Percentiles rank a stretch among this genome's conserved stretches.
Conservation (phyloP, 345 rosid genomes). For the Gossypium stocksii region DNA sequence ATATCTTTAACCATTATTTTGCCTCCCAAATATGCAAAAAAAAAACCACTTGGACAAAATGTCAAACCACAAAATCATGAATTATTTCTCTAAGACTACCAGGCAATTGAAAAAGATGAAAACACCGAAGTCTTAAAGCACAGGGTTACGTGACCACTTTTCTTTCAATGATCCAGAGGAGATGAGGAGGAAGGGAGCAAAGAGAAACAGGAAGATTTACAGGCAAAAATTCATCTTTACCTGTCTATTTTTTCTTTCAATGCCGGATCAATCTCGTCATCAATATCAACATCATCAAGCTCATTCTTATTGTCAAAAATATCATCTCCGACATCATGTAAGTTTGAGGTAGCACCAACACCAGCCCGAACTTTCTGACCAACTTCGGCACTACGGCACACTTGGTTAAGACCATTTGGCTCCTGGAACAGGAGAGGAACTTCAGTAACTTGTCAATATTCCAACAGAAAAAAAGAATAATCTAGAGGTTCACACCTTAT, state of each 20-base stretch:
- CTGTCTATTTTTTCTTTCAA: slow-evolving; percentile 72
- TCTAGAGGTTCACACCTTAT: slow-evolving; percentile 37
- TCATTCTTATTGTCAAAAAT: slow-evolving; percentile 39
- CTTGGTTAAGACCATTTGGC: slow-evolving; percentile 27
- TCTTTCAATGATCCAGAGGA: neutral
- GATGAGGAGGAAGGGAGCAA: neutral
- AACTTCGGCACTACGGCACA: slow-evolving; percentile 31
- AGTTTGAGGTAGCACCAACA: slow-evolving; percentile 36
- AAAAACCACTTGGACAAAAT: neutral
- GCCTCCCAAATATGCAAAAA: slow-evolving; percentile 1
- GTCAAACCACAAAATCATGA: neutral
- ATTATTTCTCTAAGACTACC: neutral
- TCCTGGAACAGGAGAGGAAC: slow-evolving; percentile 38
- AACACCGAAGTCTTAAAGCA: neutral
- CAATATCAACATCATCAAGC: slow-evolving; percentile 57
- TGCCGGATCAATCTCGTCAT: slow-evolving; percentile 90
- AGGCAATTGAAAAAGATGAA: neutral
- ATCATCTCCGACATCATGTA: slow-evolving; percentile 35
- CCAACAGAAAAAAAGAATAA: slow-evolving; percentile 10
- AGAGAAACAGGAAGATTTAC: neutral
- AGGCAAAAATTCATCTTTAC: slow-evolving; percentile 33
- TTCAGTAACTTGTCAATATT: slow-evolving; percentile 17
- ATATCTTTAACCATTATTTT: neutral
- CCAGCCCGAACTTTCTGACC: slow-evolving; percentile 32
- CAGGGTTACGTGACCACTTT: neutral